Evolutionary conservation across 345 rosid genomes (phyloP).

Genomic region (Citrus hindsii): DNA sequence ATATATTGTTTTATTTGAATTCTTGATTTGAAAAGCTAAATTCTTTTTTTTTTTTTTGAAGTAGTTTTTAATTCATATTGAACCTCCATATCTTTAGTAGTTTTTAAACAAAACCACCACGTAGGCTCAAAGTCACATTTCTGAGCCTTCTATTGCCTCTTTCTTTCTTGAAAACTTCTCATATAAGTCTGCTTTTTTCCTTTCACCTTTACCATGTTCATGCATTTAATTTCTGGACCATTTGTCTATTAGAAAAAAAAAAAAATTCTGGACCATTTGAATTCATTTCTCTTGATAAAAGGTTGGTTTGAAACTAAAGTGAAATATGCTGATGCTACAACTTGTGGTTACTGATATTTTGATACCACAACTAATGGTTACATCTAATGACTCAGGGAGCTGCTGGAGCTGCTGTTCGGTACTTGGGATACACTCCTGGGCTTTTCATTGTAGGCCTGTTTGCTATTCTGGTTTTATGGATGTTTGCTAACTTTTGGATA

Average conservation of each 20-base stretch:
- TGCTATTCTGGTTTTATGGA: conserved; percentile 86
- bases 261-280: not conserved
- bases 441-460: conserved; percentile 86
- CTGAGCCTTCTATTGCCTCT: not conserved
- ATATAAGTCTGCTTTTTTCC: not conserved
- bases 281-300: not conserved
- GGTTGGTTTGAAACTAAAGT: not conserved
- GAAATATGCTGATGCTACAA: not conserved
- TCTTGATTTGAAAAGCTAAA: not conserved
- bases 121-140: not conserved
- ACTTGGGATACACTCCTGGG: conserved; percentile 94
- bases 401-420: conserved; percentile 79
- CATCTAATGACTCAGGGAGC: conserved; percentile 60
- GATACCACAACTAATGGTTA: conserved; percentile 3
- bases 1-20: not conserved
- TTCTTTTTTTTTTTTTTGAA: not conserved
- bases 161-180: not conserved
- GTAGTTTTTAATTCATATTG: not conserved
- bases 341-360: not conserved
- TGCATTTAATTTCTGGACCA: not conserved
- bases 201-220: not conserved
- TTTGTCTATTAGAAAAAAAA: not conserved
- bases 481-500: conserved; percentile 99
- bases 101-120: not conserved
- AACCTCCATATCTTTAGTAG: not conserved